Evolutionary conservation across 805 yeast genomes (phyloP).

Genomic region (Candida namnaoensis): DNA sequence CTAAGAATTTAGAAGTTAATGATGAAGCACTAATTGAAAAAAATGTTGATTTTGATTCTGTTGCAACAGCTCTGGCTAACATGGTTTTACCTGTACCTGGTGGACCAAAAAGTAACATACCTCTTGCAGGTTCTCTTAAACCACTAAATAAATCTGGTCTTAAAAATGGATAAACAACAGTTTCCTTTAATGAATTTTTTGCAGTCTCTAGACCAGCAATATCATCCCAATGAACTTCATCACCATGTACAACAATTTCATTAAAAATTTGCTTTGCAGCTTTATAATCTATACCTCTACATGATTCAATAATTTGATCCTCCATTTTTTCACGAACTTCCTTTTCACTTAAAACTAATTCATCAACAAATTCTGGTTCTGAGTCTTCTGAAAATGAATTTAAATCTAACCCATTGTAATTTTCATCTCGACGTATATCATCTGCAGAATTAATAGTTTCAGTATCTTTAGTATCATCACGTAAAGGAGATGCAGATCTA

Average conservation of each 20-base stretch:
- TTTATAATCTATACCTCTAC: constrained; percentile 62
- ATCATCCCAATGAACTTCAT: constrained; percentile 93
- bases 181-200: constrained; percentile 81
- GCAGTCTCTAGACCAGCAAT: constrained; percentile 90
- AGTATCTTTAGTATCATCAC: constrained; percentile 9
- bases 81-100: constrained; percentile 99
- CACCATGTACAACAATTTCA: constrained; percentile 87
- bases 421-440: constrained; percentile 1
- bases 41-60: constrained; percentile 90
- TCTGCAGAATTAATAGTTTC: constrained; percentile 11
- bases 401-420: neutral
- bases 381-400: neutral
- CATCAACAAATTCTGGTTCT: constrained; percentile 12
- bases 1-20: constrained; percentile 67
- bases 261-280: constrained; percentile 80
- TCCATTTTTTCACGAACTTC: constrained; percentile 19
- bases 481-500: neutral
- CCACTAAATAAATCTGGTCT: constrained; percentile 92
- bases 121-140: constrained; percentile 89
- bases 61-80: constrained; percentile 96
- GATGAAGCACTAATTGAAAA: constrained; percentile 90
- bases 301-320: constrained; percentile 17
- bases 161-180: constrained; percentile 92
- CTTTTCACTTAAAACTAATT: constrained; percentile 16
- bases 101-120: constrained; percentile 94